Evolutionary conservation across 768 basidiomycete genomes (phyloP), one percentile per base, ranked within the genome.

Genomic region (Tephrocybe sp.): DNA sequence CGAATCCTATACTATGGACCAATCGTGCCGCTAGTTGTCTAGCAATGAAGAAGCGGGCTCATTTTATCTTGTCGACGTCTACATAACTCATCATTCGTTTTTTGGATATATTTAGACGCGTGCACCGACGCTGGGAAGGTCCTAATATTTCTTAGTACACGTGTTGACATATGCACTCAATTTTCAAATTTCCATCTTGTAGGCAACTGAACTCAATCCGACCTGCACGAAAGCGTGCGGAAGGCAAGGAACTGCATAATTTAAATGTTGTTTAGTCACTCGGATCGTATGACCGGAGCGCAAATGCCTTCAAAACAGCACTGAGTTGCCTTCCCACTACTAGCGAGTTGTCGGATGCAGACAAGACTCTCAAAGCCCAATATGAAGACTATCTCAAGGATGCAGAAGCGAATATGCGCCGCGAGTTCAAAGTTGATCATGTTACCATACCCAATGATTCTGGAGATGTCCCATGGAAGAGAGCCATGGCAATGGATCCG

Each of bases 11-110:
- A 4, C 60, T 77, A 15, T 75, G 71, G 53, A 68, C 71, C 20
- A 79, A 79, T 58, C 72, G 76, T 14, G 74, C 77, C 3, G 77
- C 75, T n/a, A 68, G 68, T 45, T 61, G 60, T 32, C 50, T 73
- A 28, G 64, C 62, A 1, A 55, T 75, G 62, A 69, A 70, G 50
- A 67, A 64, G 75, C 74, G 30, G 36, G 60, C 34, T 38, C 15
- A 32, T 24, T 26, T 48, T 39, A 1, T 3, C 7, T 6, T 26
- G 39, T 25, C 18, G 14, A 14, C 32, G 3, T 21, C 10, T 10
- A n/a, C 24, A 30, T 17, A 5, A 12, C 12, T 46, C 21, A 33
- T 17, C 30, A n/a, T 9, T 17, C 24, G 34, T 28, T 12, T n/a
- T 25, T 17, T 24, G n/a, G 17, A 72, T 67, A 49, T 72, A 65